Conservation (phyloP, 257 asterid genomes). For the Capsicum rhomboideum region DNA sequence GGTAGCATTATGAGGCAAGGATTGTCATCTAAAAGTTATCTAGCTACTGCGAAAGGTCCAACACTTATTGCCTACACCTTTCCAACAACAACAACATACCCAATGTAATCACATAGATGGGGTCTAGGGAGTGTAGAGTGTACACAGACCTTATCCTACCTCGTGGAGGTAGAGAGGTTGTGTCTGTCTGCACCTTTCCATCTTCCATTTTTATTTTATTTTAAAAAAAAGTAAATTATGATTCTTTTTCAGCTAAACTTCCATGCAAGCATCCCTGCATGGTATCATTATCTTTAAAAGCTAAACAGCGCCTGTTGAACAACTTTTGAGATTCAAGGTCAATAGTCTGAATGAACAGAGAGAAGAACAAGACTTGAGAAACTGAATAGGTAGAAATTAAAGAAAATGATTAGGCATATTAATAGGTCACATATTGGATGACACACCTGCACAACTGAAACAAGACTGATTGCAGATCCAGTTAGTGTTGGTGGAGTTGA, state of each 20-base stretch:
- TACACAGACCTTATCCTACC: not conserved
- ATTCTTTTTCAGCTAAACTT: not conserved
- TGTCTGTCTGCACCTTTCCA: not conserved
- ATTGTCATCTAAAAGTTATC: not conserved
- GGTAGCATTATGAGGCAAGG: not conserved
- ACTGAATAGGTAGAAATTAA: not conserved
- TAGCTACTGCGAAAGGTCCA: not conserved
- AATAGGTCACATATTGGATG: not conserved
- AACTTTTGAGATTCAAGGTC: not conserved
- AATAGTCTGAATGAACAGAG: not conserved
- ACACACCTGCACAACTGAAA: slow-evolving; percentile 75
- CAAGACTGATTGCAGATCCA: slow-evolving; percentile 73
- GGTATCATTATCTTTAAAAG: not conserved
- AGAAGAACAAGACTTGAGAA: not conserved
- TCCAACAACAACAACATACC: not conserved
- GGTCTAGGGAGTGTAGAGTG: not conserved
- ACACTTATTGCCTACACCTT: not conserved
- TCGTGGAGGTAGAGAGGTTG: not conserved
- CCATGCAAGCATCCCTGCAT: not conserved
- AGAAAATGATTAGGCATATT: not conserved
- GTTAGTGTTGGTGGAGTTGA: slow-evolving; percentile 61
- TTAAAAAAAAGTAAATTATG: not conserved
- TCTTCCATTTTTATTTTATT: not conserved
- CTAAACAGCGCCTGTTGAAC: not conserved
- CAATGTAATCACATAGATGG: not conserved